A percentile compares a stretch with the other conserved stretches of the same genome.
These are phyloP conservation scores for Hansenula anomala DNA, from an alignment of 1,139 yeast species.

Conservation along the genomic window DNA sequence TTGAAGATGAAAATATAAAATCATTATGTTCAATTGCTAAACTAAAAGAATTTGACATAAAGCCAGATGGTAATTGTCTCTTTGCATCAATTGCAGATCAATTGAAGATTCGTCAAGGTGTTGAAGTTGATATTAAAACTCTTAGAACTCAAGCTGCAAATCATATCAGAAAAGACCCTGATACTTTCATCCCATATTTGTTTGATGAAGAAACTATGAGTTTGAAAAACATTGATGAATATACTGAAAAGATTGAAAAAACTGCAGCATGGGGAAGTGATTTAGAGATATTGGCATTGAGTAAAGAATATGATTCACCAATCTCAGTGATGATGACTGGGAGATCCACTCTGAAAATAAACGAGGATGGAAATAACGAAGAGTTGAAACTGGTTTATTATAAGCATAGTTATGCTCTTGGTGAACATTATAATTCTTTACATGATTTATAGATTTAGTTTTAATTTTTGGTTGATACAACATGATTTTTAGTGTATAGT, in stretches of 20 bases:
- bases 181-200: conserved; percentile 75
- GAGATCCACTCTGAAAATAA: conserved; percentile 54
- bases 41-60: conserved; percentile 57
- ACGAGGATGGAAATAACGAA: conserved; percentile 44
- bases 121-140: conserved; percentile 37
- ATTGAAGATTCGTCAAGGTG: conserved; percentile 44
- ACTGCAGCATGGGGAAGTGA: conserved; percentile 98
- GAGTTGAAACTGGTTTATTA: conserved; percentile 74
- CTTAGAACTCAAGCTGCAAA: conserved; percentile 63
- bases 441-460: conserved; percentile 36
- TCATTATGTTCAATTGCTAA: conserved; percentile 43
- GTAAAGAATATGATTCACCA: conserved; percentile 63
- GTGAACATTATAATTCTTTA: conserved; percentile 92
- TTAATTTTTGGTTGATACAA: background rate
- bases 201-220: conserved; percentile 71
- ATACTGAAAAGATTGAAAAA: conserved; percentile 58
- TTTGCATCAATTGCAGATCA: conserved; percentile 87
- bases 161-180: conserved; percentile 57
- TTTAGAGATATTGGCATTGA: conserved; percentile 78
- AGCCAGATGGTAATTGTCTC: conserved; percentile 93
- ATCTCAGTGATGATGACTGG: conserved; percentile 78
- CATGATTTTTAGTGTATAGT: no score
- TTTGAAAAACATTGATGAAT: conserved; percentile 60
- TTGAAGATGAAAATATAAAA: conserved; percentile 65
- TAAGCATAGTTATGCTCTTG: conserved; percentile 81